phyloP scores from a whole-genome alignment of 495 filamentous ascomycete genomes.

The Penicillium turbatum region DNA sequence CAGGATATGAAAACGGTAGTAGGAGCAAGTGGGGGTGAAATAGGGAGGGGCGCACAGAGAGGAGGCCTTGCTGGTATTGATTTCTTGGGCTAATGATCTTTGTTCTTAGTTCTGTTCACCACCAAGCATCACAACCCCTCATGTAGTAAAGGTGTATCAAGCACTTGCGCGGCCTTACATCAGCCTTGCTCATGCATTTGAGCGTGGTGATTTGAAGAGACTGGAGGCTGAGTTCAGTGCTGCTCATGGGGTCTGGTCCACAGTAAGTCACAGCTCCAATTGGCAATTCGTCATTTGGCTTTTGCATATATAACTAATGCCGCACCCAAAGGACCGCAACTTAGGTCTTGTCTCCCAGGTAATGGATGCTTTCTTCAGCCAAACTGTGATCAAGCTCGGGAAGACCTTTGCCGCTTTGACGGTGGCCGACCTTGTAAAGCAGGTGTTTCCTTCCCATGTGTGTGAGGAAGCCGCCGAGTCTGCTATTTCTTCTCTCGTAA shows the following conservation, averaged over 20 bases:
- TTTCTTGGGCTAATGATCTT: slow-evolving; percentile 13
- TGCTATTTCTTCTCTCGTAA: slow-evolving; percentile 51
- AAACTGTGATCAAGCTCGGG: slow-evolving; percentile 40
- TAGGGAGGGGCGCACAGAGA: not conserved
- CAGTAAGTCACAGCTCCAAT: slow-evolving; percentile 41
- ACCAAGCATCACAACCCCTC: slow-evolving; percentile 43
- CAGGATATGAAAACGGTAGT: no score
- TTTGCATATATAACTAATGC: slow-evolving; percentile 7
- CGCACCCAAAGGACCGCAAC: slow-evolving; percentile 52
- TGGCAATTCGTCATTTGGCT: not conserved
- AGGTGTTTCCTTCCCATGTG: slow-evolving; percentile 37
- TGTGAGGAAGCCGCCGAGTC: slow-evolving; percentile 43
- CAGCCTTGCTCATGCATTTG: slow-evolving; percentile 63
- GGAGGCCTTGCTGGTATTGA: not conserved
- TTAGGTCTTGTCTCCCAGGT: slow-evolving; percentile 51
- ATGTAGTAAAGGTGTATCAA: slow-evolving; percentile 54
- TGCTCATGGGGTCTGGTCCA: slow-evolving; percentile 53
- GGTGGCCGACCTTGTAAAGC: slow-evolving; percentile 37
- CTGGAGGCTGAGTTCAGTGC: slow-evolving; percentile 56
- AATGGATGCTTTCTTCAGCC: slow-evolving; percentile 42
- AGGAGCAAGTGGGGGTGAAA: not conserved
- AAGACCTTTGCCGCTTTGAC: slow-evolving; percentile 47
- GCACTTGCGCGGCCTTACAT: slow-evolving; percentile 66
- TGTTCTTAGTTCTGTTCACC: slow-evolving; percentile 29
- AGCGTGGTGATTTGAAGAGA: slow-evolving; percentile 49